Evolutionary conservation across 1,139 yeast species (phyloP), one percentile per base, ranked within the genome.

Genomic region (Entelexis sorbosivorans): DNA sequence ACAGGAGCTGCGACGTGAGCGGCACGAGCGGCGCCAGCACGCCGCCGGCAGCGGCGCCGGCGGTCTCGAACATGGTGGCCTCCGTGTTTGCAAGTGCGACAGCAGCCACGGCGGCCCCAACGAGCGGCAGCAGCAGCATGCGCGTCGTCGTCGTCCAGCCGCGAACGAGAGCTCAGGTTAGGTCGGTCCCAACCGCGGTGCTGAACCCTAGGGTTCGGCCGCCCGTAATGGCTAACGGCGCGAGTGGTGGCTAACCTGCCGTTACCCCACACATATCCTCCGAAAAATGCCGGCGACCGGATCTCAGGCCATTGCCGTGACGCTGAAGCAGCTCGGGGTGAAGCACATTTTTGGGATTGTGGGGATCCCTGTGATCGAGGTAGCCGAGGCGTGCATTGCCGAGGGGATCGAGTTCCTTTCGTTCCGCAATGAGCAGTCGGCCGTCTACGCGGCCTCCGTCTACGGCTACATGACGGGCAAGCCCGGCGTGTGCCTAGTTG

Each of bases 281-380:
- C 38, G 11, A 14, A 46, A 20, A 14, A 46, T 50, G 47, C 24
- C 48, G 29, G 32, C 17, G n/a, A 38, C 64, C 1, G 77, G 77
- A 5, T 65, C 78, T 0, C 64, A 68, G 36, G 61, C 72, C 10
- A 72, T 78, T 48, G 81, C 82, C 0, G 62, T 63, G 35, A 57
- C 74, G 0, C 66, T 80, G 14, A 66, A 67, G 45, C 63, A 64
- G 20, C 69, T 79, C 20, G 81, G 79, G 1, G 75, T 79, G 22
- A 69, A 69, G 32, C 73, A 71, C 24, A 74, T 79, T 2, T 80
- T 80, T 63, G 86, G 86, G 5, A 72, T 80, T 31, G 86, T 80
- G 10, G 86, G 86, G 0, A 80, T 80, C 47, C 86, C 86, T 1
- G 78, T 80, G 13, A 82, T 80, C 22, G 84, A 80, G 49, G 73